A percentile compares a stretch with the other conserved stretches of the same genome.
Evolutionary conservation across 2,329 filamentous ascomycete species (phyloP).

Genomic region (Decorospora gaudefroyi): DNA sequence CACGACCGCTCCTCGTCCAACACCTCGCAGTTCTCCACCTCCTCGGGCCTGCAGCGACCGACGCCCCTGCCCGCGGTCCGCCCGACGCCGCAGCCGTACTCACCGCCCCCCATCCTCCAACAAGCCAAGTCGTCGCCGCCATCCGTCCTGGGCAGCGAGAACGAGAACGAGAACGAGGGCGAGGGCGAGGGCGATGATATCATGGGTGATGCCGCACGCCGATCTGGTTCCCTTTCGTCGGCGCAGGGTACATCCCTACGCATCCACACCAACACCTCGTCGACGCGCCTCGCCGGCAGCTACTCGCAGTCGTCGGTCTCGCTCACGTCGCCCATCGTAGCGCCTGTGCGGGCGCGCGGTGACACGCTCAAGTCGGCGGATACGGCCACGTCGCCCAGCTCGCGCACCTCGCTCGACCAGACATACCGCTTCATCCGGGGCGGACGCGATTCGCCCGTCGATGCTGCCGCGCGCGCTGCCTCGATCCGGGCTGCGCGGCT

Average conservation of each 20-base stretch:
- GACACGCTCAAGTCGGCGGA: conserved; percentile 58
- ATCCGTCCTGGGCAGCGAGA: conserved; percentile 54
- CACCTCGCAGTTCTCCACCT: conserved; percentile 58
- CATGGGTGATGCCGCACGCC: conserved; percentile 52
- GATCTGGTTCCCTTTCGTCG: conserved; percentile 53
- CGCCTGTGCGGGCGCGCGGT: conserved; percentile 53
- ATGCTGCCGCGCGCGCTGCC: conserved; percentile 60
- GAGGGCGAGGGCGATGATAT: conserved; percentile 52
- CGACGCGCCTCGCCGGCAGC: conserved; percentile 54
- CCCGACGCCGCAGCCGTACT: conserved; percentile 59
- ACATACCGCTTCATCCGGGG: conserved; percentile 58
- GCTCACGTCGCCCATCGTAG: conserved; percentile 50
- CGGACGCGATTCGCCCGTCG: conserved; percentile 53
- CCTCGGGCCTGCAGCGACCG: conserved; percentile 55
- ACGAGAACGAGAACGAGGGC: no score
- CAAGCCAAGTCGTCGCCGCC: conserved; percentile 56
- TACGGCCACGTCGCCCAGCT: conserved; percentile 55
- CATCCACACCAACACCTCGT: conserved; percentile 47
- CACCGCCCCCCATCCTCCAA: no score
- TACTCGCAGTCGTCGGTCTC: conserved; percentile 59
- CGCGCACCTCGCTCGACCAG: conserved; percentile 61
- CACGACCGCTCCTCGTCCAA: conserved; percentile 60
- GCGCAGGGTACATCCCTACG: conserved; percentile 47
- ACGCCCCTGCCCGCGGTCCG: conserved; percentile 60
- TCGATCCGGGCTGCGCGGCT: conserved; percentile 60